Conservation (phyloP, 495 filamentous ascomycete genomes). For the Chaetomidium leptoderma region DNA sequence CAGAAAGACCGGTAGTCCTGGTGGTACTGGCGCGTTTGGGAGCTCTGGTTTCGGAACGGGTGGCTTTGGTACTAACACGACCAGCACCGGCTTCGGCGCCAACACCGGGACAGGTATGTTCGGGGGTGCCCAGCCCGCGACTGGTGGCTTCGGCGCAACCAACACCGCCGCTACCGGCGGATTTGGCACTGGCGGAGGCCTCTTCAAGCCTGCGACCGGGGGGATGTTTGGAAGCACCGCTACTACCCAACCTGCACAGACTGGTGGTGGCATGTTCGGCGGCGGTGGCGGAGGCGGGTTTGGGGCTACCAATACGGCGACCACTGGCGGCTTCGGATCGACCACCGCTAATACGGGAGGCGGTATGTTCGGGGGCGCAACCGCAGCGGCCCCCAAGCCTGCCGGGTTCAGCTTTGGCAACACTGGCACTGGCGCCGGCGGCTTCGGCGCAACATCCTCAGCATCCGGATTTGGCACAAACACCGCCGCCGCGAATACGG, state of each 20-base stretch:
- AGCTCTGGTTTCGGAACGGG: constrained; percentile 48
- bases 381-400: constrained; percentile 36
- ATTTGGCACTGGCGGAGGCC: constrained; percentile 45
- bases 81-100: constrained; percentile 49
- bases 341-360: constrained; percentile 39
- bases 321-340: constrained; percentile 34
- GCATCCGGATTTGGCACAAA: constrained; percentile 27
- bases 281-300: constrained; percentile 26
- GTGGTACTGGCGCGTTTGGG: constrained; percentile 81
- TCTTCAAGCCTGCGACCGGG: constrained; percentile 44
- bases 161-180: constrained; percentile 39
- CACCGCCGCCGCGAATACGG: constrained; percentile 39
- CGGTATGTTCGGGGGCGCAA: constrained; percentile 32
- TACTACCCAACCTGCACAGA: constrained; percentile 21
- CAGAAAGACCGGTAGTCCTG: constrained; percentile 71
- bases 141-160: constrained; percentile 41
- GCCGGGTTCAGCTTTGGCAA: constrained; percentile 31
- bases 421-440: constrained; percentile 27
- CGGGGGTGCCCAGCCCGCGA: constrained; percentile 34
- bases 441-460: constrained; percentile 29
- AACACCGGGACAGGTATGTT: constrained; percentile 47
- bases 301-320: constrained; percentile 30
- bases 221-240: constrained; percentile 33
- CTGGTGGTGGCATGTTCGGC: constrained; percentile 26
- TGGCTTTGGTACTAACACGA: constrained; percentile 48